phyloP scores from a whole-genome alignment of 208 protist genomes.

The Tritrichomonas musculus region DNA sequence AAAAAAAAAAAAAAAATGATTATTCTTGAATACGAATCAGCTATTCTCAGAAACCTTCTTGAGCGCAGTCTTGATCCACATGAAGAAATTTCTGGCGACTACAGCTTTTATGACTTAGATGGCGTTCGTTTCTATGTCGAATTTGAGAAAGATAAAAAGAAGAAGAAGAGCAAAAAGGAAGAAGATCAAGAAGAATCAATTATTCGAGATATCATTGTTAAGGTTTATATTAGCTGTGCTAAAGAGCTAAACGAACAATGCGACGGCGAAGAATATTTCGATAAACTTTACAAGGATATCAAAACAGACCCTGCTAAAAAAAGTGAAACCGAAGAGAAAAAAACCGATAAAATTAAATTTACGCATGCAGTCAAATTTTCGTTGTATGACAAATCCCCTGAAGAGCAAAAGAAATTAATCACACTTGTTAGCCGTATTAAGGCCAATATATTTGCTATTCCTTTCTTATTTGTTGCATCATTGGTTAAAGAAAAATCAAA shows the following conservation, averaged over 20 bases:
- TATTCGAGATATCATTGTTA: neutral
- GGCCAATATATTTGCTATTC: neutral
- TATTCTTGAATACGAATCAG: conserved; percentile 17
- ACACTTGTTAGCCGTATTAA: neutral
- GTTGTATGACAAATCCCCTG: neutral
- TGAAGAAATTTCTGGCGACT: neutral
- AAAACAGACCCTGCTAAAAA: neutral
- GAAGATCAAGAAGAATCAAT: neutral
- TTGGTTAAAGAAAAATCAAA: neutral
- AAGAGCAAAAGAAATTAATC: neutral
- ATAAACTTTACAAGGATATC: neutral
- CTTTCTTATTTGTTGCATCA: neutral
- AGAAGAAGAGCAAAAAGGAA: neutral
- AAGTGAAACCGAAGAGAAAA: too few species aligned
- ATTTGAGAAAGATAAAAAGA: neutral
- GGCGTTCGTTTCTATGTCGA: neutral
- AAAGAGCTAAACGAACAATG: neutral
- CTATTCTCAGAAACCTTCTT: neutral
- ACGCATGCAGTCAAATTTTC: neutral
- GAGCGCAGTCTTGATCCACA: conserved; percentile 16
- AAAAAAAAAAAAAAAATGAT: neutral
- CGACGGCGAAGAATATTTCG: neutral
- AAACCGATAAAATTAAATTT: too few species aligned
- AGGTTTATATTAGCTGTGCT: neutral
- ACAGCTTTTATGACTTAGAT: conserved; percentile 6